These are phyloP conservation scores for Penicillium paneum DNA, from an alignment of 2,329 filamentous ascomycete species.

Conservation along the genomic window DNA sequence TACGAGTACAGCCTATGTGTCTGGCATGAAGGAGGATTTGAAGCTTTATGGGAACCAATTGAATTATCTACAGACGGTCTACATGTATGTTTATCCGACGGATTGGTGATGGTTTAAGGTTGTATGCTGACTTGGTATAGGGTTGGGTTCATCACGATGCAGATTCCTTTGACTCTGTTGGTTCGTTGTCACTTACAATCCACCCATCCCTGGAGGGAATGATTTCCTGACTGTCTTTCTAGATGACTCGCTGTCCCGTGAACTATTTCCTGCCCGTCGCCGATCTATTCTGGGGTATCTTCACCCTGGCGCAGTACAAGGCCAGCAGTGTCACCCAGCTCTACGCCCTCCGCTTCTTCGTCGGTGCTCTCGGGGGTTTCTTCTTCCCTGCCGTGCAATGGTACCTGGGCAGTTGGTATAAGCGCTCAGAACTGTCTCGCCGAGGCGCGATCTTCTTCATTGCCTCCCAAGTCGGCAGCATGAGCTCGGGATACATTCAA, in stretches of 20 bases:
- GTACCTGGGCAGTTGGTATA: slow-evolving; percentile 25
- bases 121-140: background rate
- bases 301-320: slow-evolving; percentile 19
- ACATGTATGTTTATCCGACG: slow-evolving; percentile 11
- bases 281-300: slow-evolving; percentile 18
- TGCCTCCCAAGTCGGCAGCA: slow-evolving; percentile 23
- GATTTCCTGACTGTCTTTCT: background rate
- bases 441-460: slow-evolving; percentile 25
- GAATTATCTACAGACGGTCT: slow-evolving; percentile 23
- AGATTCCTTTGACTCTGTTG: slow-evolving; percentile 18
- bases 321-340: slow-evolving; percentile 24
- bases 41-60: slow-evolving; percentile 22
- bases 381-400: slow-evolving; percentile 31
- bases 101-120: background rate
- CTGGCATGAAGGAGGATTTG: slow-evolving; percentile 24
- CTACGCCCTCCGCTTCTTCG: slow-evolving; percentile 35
- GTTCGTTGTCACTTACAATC: background rate
- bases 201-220: too few relatives aligned
- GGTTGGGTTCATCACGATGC: slow-evolving; percentile 21
- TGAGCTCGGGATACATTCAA: slow-evolving; percentile 26
- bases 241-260: slow-evolving; percentile 21
- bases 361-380: slow-evolving; percentile 32
- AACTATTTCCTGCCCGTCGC: slow-evolving; percentile 20
- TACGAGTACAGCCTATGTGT: slow-evolving; percentile 23
- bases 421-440: slow-evolving; percentile 21